Base-by-base conservation (phyloP, 1,284 basidiomycete species). In the Quambalaria eucalypti region DNA sequence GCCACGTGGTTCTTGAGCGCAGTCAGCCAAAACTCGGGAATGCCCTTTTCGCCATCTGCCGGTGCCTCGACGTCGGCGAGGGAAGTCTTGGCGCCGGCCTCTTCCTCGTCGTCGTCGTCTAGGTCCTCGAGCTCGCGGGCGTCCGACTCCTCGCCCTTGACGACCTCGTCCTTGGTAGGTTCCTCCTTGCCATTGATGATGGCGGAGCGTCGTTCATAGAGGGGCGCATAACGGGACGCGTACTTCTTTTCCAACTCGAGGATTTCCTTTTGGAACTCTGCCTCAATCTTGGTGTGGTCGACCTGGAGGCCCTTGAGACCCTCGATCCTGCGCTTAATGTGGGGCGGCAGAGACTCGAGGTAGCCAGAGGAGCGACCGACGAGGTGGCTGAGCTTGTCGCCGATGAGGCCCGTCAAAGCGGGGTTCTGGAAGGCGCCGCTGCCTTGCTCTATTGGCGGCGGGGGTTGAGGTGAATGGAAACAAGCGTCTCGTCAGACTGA, bases 221-320 rank as follows among this genome's bases (percentile, higher is more conserved):
- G 79, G 49, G 93, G 92, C 68, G 82, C 83, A 78, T 87, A 86
- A 52, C 89, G 82, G 60, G 82, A 82, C 52, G 90, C 84, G 78
- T 92, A 97, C 88, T 95, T 95, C 81, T 92, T 91, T 82, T 98
- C 92, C 56, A 98, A 83, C 78, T 93, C 90, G 57, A 96, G 82
- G 73, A 91, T 90, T 79, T 97, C 93, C 74, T 86, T 84, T 79
- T 97, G 96, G 83, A 93, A 95, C 81, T 92, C 84, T 73, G 87
- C 87, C 78, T 96, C 90, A 55, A 97, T 83, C 76, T 91, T 88
- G 69, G 85, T 85, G 79, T 96, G 90, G 80, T 92, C 87, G 65
- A 85, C 85, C 78, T 97, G 92, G 44, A 98, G 82, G 57, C 91
- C 93, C 78, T 96, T 95, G 72, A 98, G 81, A 38, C 86, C 93